Evolutionary conservation across 2,329 filamentous ascomycete species (phyloP).

Genomic region (Tricladium varicosporioides): DNA sequence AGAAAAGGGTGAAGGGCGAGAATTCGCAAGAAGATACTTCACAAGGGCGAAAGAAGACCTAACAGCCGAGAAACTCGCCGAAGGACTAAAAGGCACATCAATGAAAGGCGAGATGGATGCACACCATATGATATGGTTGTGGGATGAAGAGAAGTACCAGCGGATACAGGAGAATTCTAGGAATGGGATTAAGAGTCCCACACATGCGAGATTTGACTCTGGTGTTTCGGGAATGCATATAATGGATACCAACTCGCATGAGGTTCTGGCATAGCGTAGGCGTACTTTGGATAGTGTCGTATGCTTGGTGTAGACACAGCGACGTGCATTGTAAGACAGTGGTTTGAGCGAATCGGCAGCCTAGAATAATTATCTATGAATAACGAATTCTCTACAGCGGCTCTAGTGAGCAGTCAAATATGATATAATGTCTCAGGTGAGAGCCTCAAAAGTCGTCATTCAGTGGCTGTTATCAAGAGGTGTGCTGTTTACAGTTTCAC

Average conservation of each 20-base stretch:
- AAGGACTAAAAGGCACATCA: slow-evolving; percentile 32
- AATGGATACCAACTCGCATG: neutral
- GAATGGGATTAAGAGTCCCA: slow-evolving; percentile 23
- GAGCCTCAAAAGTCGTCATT: no score
- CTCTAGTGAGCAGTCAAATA: no score
- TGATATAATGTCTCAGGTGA: no score
- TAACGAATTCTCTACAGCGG: no score
- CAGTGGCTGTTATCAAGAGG: no score
- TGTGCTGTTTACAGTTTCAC: no score
- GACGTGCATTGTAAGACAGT: no score
- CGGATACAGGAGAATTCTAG: slow-evolving; percentile 9
- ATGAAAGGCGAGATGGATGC: slow-evolving; percentile 20
- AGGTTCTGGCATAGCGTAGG: no score
- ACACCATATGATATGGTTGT: slow-evolving; percentile 28
- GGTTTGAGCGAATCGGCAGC: no score
- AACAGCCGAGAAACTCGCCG: slow-evolving; percentile 41
- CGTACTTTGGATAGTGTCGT: neutral
- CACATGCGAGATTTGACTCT: slow-evolving; percentile 26
- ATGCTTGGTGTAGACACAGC: no score
- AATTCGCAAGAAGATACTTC: slow-evolving; percentile 86
- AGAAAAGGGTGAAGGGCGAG: slow-evolving; percentile 68
- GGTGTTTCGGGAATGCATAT: slow-evolving; percentile 18
- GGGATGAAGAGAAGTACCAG: slow-evolving; percentile 28
- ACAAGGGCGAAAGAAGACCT: slow-evolving; percentile 46
- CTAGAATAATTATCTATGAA: no score